Base-by-base conservation (phyloP, 2,329 filamentous ascomycete genomes). In the Penicillium janthinellum region DNA sequence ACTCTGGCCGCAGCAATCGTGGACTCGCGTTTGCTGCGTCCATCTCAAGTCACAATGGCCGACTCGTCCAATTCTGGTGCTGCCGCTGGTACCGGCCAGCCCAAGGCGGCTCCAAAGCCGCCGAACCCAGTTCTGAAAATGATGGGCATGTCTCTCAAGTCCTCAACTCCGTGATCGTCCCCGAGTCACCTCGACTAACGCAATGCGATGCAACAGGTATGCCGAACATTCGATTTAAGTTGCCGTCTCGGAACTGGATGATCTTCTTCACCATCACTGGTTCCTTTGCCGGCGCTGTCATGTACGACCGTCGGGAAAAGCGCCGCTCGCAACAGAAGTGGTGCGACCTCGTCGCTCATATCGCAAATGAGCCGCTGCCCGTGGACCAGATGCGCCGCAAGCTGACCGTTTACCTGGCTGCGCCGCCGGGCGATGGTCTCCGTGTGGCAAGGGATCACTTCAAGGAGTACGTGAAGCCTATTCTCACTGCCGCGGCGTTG, bases 201-300 rank as follows among this genome's bases (percentile, higher is more conserved):
- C 17, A 22, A 48, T 48, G 44, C 15, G 41, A 44, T 55, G 17
- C 20, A 50, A 59, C 58, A 89, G 94, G 94, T 58, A 81, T 99
- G 59, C 94, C 94, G 53, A 90, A 89, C 67, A 86, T 97, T 62
- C 90, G 90, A 60, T 84, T 88, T 68, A 92, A 88, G 77, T 86
- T 99, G 17, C 95, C 95, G 7, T 98, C 94, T 17, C 90, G 95
- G 62, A 98, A 98, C 76, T 99, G 95, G 95, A 87, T 95, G 79
- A 97, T 99, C 71, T 99, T 99, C 80, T 87, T 93, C 77, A 83
- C 89, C 49, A 76, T 98, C 57, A 89, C 89, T 11, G 88, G 88
- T 55, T 86, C 90, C 49, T 90, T 96, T 73, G 87, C 91, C 5
- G 87, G 86, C 15, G 90, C 92, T 54, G 84, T 98, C 57, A 85